Evolutionary conservation across 2,329 filamentous ascomycete species (phyloP).

Genomic region (Microascus cirrosus): DNA sequence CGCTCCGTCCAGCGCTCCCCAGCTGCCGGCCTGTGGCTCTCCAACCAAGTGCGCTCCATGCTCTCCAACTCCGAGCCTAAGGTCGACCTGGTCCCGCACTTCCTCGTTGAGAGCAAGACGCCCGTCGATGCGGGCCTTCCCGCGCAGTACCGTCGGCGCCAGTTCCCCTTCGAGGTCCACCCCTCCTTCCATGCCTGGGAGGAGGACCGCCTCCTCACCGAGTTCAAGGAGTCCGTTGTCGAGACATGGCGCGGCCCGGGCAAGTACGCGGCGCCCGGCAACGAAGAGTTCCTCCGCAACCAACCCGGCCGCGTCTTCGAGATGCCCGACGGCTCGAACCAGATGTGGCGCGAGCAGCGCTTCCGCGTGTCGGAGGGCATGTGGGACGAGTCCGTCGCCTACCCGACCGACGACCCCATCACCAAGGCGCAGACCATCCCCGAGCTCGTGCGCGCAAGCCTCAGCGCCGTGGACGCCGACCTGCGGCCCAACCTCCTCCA

Average conservation of each 20-base stretch:
- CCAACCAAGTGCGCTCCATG: conserved; percentile 72
- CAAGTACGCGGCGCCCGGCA: conserved; percentile 51
- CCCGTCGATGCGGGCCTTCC: conserved; percentile 78
- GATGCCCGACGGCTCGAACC: conserved; percentile 94
- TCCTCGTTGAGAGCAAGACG: conserved; percentile 76
- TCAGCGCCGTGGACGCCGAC: conserved; percentile 80
- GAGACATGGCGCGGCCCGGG: conserved; percentile 83
- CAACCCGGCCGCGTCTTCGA: conserved; percentile 83
- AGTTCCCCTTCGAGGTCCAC: conserved; percentile 49
- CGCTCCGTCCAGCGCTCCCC: conserved; percentile 79
- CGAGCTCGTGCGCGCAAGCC: conserved; percentile 64
- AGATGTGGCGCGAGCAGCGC: conserved; percentile 83
- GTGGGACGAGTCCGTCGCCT: conserved; percentile 75
- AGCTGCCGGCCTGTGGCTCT: conserved; percentile 82
- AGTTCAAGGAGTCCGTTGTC: conserved; percentile 97
- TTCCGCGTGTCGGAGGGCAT: conserved; percentile 80
- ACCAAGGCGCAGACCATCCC: conserved; percentile 72
- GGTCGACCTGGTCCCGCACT: conserved; percentile 71
- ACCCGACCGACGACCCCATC: conserved; percentile 28
- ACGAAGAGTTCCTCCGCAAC: conserved; percentile 63
- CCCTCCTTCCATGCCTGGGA: conserved; percentile 72
- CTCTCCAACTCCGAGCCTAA: conserved; percentile 60
- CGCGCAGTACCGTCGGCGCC: conserved; percentile 63
- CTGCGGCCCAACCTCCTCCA: conserved; percentile 70
- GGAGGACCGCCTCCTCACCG: conserved; percentile 84